Conservation (phyloP, 306 rosid genomes). For the Delonix regia region DNA sequence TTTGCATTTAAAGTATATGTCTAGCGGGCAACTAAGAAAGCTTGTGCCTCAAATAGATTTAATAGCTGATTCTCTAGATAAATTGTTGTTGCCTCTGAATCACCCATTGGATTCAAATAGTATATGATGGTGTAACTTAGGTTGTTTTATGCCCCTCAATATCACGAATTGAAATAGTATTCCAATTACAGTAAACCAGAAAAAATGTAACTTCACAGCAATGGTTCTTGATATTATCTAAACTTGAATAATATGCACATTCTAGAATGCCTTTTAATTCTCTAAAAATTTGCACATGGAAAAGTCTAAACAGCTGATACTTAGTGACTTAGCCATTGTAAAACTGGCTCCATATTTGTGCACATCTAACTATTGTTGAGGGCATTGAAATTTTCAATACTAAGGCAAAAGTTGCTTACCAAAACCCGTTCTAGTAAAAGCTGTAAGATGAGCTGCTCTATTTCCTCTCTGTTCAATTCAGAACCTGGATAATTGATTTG, state of each 20-base stretch:
- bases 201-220: background rate
- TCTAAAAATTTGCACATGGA: background rate
- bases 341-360: constrained; percentile 1
- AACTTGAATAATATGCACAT: background rate
- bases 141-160: constrained; percentile 9
- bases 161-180: constrained; percentile 1
- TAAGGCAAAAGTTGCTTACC: constrained; percentile 52
- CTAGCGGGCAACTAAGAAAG: constrained; percentile 11
- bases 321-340: background rate
- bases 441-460: constrained; percentile 80
- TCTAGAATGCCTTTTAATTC: background rate
- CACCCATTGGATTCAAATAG: background rate
- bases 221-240: background rate
- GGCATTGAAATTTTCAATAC: constrained; percentile 18
- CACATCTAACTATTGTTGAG: background rate
- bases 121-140: background rate
- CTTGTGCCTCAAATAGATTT: constrained; percentile 12
- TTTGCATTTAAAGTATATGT: constrained; percentile 19
- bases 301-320: constrained; percentile 28
- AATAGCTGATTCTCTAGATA: background rate
- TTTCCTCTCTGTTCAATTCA: constrained; percentile 76
- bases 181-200: constrained; percentile 6
- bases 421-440: constrained; percentile 71
- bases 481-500: constrained; percentile 61
- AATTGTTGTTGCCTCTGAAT: background rate